These are phyloP conservation scores for Rhododendron henanense DNA, from an alignment of 148 eudicot species.

Conservation along the genomic window DNA sequence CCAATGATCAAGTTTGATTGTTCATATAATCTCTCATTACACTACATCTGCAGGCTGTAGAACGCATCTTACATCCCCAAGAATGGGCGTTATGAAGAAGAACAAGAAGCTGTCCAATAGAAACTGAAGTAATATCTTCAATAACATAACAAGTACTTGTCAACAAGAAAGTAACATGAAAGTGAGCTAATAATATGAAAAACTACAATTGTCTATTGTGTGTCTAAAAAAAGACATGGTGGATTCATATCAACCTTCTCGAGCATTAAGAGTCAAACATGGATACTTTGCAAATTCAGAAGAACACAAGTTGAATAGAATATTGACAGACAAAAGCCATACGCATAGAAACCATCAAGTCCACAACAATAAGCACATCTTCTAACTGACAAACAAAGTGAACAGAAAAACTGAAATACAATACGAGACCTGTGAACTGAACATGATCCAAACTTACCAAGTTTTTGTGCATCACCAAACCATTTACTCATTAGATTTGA, in stretches of 20 bases:
- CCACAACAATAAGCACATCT: neutral
- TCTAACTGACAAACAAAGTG: neutral
- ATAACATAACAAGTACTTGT: neutral
- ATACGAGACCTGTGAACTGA: neutral
- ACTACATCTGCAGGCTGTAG: neutral
- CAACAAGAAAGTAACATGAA: neutral
- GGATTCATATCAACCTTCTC: neutral
- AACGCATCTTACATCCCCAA: neutral
- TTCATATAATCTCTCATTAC: neutral
- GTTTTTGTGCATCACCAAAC: conserved; percentile 98
- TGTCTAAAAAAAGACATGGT: neutral
- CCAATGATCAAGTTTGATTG: neutral
- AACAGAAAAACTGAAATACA: neutral
- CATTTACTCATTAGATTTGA: conserved; percentile 97
- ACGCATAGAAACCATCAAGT: neutral
- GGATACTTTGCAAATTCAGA: neutral
- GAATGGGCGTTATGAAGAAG: neutral
- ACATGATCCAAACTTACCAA: conserved; percentile 49
- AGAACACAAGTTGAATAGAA: neutral
- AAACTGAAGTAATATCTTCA: neutral
- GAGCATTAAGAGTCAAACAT: neutral
- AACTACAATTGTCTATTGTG: neutral
- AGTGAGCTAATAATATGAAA: neutral
- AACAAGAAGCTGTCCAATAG: neutral
- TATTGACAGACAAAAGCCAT: neutral